These are phyloP conservation scores for Puya raimondii DNA, from an alignment of 176 grass and related monocot genomes.

Conservation along the genomic window DNA sequence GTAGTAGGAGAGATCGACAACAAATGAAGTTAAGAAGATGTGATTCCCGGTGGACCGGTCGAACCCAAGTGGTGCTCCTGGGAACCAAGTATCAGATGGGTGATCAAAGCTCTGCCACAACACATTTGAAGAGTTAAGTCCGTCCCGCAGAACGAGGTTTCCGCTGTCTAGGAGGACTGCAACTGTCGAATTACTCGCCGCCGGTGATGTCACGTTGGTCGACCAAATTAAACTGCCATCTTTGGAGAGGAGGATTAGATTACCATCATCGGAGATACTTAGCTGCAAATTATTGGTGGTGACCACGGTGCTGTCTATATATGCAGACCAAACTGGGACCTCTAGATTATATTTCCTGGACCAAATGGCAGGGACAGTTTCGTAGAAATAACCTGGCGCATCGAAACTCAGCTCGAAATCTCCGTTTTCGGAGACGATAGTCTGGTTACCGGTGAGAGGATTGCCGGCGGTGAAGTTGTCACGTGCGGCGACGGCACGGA, in stretches of 20 bases:
- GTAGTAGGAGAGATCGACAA: too few relatives aligned
- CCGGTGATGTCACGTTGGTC: slow-evolving; percentile 32
- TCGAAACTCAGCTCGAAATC: slow-evolving; percentile 54
- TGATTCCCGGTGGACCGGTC: slow-evolving; percentile 35
- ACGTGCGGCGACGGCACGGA: too few relatives aligned
- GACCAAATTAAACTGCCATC: slow-evolving; percentile 40
- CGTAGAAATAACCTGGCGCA: neutral
- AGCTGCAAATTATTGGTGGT: slow-evolving; percentile 13
- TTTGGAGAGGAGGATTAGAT: slow-evolving; percentile 64
- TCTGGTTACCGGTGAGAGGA: slow-evolving; percentile 41
- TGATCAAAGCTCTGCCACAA: slow-evolving; percentile 49
- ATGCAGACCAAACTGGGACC: slow-evolving; percentile 48
- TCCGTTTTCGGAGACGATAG: slow-evolving; percentile 38
- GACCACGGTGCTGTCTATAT: slow-evolving; percentile 18
- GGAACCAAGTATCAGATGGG: slow-evolving; percentile 45
- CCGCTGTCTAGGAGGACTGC: slow-evolving; percentile 40
- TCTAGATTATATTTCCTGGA: slow-evolving; percentile 33
- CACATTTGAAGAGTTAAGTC: neutral
- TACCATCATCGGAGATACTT: slow-evolving; percentile 39
- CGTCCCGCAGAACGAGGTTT: slow-evolving; percentile 39
- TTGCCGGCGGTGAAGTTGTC: slow-evolving; percentile 53
- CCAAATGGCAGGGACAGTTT: slow-evolving; percentile 72
- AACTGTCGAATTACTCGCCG: slow-evolving; percentile 28
- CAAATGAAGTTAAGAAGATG: slow-evolving; percentile 2
- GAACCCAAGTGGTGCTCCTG: slow-evolving; percentile 43